A percentile compares a stretch with the other conserved stretches of the same genome.
phyloP scores from a whole-genome alignment of 108 stramenopile species.

The Conticribra guillardii region DNA sequence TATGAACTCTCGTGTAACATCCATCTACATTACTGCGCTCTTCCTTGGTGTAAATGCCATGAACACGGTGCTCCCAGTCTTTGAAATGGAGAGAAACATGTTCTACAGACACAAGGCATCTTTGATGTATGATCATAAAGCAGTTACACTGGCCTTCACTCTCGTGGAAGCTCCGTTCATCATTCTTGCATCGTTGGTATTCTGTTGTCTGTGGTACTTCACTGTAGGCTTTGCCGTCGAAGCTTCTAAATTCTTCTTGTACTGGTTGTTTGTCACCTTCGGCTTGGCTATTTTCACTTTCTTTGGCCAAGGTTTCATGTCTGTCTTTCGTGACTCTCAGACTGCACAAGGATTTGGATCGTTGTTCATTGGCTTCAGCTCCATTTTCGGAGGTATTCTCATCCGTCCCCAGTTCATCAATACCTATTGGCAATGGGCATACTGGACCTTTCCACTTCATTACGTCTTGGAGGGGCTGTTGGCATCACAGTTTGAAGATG shows the following conservation, averaged over 20 bases:
- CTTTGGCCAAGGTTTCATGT: constrained; percentile 58
- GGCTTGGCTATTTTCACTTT: constrained; percentile 45
- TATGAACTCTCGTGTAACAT: constrained; percentile 65
- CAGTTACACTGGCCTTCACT: constrained; percentile 55
- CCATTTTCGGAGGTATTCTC: constrained; percentile 67
- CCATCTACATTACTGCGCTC: constrained; percentile 63
- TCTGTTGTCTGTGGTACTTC: constrained; percentile 64
- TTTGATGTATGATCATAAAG: constrained; percentile 59
- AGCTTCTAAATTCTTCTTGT: constrained; percentile 67
- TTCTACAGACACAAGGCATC: constrained; percentile 78
- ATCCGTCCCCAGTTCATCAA: constrained; percentile 61
- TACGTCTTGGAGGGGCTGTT: constrained; percentile 68
- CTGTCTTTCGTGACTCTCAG: constrained; percentile 55
- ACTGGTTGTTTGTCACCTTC: constrained; percentile 45
- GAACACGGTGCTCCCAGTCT: constrained; percentile 66
- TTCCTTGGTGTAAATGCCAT: constrained; percentile 63
- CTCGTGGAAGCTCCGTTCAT: constrained; percentile 71
- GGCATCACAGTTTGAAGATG: constrained; percentile 58
- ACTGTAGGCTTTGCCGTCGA: constrained; percentile 52
- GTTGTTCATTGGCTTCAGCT: constrained; percentile 51
- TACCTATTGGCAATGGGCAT: constrained; percentile 59
- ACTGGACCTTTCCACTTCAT: constrained; percentile 57
- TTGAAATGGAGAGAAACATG: constrained; percentile 81
- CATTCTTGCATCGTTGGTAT: constrained; percentile 51
- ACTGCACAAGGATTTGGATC: constrained; percentile 58